Evolutionary conservation across 805 yeast species (phyloP).

Genomic region (Candida broadrunensis): DNA sequence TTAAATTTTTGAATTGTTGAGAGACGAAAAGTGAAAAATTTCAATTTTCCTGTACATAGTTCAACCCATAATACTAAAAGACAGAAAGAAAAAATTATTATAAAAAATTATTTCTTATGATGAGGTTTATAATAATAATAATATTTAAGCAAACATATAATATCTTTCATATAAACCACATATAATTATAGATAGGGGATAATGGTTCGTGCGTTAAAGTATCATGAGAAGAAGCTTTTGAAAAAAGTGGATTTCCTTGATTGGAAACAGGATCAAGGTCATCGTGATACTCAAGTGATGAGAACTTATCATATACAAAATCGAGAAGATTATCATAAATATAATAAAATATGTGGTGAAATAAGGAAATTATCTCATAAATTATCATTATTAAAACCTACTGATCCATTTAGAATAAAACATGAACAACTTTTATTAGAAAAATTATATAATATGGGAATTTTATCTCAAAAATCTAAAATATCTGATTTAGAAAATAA

Average conservation of each 20-base stretch:
- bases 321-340: constrained; percentile 93
- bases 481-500: constrained; percentile 90
- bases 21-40: too few relatives aligned
- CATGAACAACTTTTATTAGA: constrained; percentile 88
- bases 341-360: constrained; percentile 90
- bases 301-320: constrained; percentile 89
- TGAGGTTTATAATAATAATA: background rate
- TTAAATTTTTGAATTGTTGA: too few relatives aligned
- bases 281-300: constrained; percentile 96
- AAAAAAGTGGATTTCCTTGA: constrained; percentile 95
- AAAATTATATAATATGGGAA: constrained; percentile 85
- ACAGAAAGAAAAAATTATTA: background rate
- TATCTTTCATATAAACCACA: too few relatives aligned
- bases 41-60: background rate
- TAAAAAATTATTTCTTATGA: background rate
- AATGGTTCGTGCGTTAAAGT: constrained; percentile 86
- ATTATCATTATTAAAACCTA: constrained; percentile 78
- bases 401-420: constrained; percentile 81
- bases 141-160: too few relatives aligned
- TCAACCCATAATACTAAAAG: too few relatives aligned
- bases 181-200: too few relatives aligned
- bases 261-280: constrained; percentile 96
- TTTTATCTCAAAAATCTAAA: constrained; percentile 82
- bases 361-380: constrained; percentile 84
- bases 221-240: constrained; percentile 91